phyloP scores from a whole-genome alignment of 2,329 filamentous ascomycete species.

The Fusarium sp. region DNA sequence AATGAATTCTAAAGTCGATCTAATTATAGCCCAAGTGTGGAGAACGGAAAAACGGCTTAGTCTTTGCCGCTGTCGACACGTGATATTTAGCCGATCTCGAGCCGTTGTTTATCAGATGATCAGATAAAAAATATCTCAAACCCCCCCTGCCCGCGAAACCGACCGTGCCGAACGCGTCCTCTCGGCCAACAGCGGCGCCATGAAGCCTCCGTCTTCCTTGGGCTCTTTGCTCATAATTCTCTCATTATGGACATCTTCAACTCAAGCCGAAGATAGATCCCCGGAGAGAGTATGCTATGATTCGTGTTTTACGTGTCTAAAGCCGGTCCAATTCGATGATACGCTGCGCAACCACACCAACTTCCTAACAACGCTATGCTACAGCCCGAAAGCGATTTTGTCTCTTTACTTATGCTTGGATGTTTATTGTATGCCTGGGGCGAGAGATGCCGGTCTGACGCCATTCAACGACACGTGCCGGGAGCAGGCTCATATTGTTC shows the following conservation, averaged over 20 bases:
- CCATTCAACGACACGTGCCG: constrained; percentile 55
- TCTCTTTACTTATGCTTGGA: constrained; percentile 57
- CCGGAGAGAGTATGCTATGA: constrained; percentile 51
- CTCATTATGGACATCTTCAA: background rate
- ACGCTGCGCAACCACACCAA: constrained; percentile 36
- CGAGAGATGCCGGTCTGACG: constrained; percentile 43
- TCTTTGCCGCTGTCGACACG: background rate
- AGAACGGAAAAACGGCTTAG: background rate
- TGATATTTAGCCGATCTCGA: constrained; percentile 10
- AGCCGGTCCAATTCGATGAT: constrained; percentile 52
- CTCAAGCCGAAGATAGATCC: constrained; percentile 12
- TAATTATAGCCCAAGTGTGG: background rate
- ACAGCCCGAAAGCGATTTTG: constrained; percentile 47
- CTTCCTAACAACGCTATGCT: constrained; percentile 46
- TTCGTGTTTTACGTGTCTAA: constrained; percentile 52
- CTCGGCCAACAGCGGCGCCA: constrained; percentile 24
- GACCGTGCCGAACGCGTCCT: background rate
- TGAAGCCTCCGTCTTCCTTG: constrained; percentile 30
- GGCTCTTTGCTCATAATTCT: constrained; percentile 3
- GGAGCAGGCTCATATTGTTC: constrained; percentile 34
- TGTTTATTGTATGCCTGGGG: constrained; percentile 52
- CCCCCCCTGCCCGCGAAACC: background rate
- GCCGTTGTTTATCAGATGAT: constrained; percentile 48
- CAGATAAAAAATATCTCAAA: constrained; percentile 47
- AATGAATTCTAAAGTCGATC: too few relatives aligned